Conservation (phyloP, 441 rosid species). For the Erodium trifolium region DNA sequence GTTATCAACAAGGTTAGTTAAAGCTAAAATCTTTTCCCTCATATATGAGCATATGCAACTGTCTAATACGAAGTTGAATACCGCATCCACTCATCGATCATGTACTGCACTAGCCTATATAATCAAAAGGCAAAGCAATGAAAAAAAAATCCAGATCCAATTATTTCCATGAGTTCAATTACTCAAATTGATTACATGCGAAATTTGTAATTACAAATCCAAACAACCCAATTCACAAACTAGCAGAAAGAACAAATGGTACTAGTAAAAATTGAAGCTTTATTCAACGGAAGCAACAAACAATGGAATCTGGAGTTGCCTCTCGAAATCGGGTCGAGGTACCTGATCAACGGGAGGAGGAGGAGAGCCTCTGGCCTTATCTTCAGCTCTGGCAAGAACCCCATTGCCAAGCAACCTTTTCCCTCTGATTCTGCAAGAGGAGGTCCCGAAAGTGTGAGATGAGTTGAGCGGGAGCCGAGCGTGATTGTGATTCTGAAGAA, state of each 20-base stretch:
- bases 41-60: neutral
- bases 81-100: neutral
- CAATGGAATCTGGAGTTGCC: neutral
- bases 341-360: conserved; percentile 23
- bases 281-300: conserved; percentile 1
- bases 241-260: conserved; percentile 13
- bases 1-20: neutral
- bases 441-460: conserved; percentile 24
- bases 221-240: conserved; percentile 1
- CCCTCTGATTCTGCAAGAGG: conserved; percentile 27
- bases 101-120: neutral
- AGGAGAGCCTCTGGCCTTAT: conserved; percentile 46
- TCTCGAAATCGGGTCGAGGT: conserved; percentile 28
- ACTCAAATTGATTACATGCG: neutral
- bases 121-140: neutral
- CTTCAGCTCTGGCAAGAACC: conserved; percentile 63
- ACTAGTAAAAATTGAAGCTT: neutral
- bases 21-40: neutral
- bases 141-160: neutral
- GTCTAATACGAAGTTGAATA: neutral
- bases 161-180: neutral
- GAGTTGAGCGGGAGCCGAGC: conserved; percentile 22
- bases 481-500: conserved; percentile 20
- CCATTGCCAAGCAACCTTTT: conserved; percentile 34
- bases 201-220: neutral